Evolutionary conservation across 768 basidiomycete species (phyloP), one percentile per base, ranked within the genome.

Genomic region (Calocybe indica): DNA sequence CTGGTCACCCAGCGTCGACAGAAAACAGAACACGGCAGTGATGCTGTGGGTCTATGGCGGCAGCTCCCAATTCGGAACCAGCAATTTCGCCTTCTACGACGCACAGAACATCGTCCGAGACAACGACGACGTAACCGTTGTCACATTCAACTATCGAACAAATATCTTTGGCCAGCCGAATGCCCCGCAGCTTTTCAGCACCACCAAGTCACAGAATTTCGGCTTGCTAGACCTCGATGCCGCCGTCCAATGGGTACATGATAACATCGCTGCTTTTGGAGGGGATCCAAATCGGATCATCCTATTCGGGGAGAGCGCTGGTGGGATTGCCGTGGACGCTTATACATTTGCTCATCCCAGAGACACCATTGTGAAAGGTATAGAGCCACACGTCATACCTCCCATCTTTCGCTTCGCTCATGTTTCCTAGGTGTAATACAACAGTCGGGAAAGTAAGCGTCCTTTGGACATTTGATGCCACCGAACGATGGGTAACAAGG

Each of bases 231-330:
- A 71, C 40, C 15, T 58, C 5, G 59, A 63, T 13, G 62, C 65
- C 14, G 71, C 68, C 5, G 61, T 74, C 7, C 51, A 70, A 48
- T 73, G 72, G 74, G 64, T 74, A 6, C 64, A 69, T 36, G 58
- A 65, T 36, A 71, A 76, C 50, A 74, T 76, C 45, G 63, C 59
- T 6, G 57, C 54, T 7, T 76, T 74, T 43, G 65, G 65, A 9
- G 65, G 65, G 14, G 65, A 67, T 51, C 65, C 65, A 12, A 53
- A 65, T n/a, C 58, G 74, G 46, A 58, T 68, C 37, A 58, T 55
- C 10, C 37, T 68, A 11, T 65, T 63, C 38, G 66, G 66, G 6
- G 60, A 68, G 40, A 65, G 64, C 46, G 66, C 66, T 5, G 66
- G 66, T 9, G 59, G 57, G 37, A 52, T 48, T 4, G 56, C 64